Base-by-base conservation (phyloP, 148 eudicot genomes). In the Rhododendron molle region DNA sequence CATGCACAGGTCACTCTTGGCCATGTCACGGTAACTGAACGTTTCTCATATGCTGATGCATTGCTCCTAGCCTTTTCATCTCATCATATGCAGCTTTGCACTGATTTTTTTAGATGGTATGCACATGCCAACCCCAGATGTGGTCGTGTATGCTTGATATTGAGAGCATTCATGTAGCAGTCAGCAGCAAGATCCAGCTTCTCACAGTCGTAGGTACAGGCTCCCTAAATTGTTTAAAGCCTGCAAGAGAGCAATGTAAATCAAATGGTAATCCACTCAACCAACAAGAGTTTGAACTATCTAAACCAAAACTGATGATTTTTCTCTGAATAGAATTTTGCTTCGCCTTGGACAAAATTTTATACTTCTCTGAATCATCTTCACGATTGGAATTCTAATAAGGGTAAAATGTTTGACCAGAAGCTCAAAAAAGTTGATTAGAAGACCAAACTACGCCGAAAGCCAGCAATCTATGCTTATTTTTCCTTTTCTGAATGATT, bases 121-220 rank as follows among this genome's bases (percentile, higher is more conserved):
- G 94, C 98, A 76, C 96, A 92, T 67, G 97, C 98, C 88, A 95
- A 85, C 80, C 97, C 98, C 86, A 94, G 98, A 91, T 94, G 97
- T 58, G 98, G 95, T 87, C 98, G 92, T 36, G 98, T 95, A 84
- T 95, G 98, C 89, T 94, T 92, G 60, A 95, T 95, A 78, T 91
- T 91, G 69, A 95, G 96, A 77, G 98, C 97, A 90, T 88, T 94
- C 92, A 89, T 91, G 83, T 95, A 95, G 94, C 98, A 95, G 78
- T 94, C 95, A 38, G 96, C 96, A 81, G 98, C 98, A 85, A 90
- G 93, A 89, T 95, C 96, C 87, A 94, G 90, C 89, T 95, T 94
- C 50, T 93, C 97, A 83, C 97, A 93, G 86, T 95, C 98, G 85
- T 46, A 94, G 94, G 83, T 90, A 94, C 38, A 95, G 93, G 88